Evolutionary conservation across 2,329 filamentous ascomycete genomes (phyloP).

Genomic region (Ophiostoma quercus): DNA sequence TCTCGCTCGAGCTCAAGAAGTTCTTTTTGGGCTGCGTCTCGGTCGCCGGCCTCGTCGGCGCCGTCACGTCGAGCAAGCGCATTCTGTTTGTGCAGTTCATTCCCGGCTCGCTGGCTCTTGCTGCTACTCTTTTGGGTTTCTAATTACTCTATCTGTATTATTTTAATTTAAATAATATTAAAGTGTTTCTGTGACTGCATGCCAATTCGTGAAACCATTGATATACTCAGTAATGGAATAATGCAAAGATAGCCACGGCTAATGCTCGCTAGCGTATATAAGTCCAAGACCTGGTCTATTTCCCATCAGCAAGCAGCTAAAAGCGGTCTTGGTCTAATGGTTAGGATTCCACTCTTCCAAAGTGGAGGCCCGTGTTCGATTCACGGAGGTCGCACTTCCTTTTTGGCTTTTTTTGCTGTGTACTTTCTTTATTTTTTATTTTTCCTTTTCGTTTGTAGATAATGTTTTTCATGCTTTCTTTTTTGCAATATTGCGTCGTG

Average conservation of each 20-base stretch:
- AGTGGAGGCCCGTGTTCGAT: conserved; percentile 25
- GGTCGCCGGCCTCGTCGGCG: conserved; percentile 45
- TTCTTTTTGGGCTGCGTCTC: conserved; percentile 46
- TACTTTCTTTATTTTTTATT: neutral
- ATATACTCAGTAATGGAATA: too few relatives aligned
- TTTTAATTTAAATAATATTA: too few relatives aligned
- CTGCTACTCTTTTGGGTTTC: conserved; percentile 29
- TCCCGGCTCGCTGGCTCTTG: conserved; percentile 34
- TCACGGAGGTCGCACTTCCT: conserved; percentile 24
- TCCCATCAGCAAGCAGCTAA: neutral
- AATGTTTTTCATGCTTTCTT: too few relatives aligned
- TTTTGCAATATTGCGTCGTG: too few relatives aligned
- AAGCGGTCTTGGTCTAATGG: conserved; percentile 24
- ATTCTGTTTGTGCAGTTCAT: conserved; percentile 44
- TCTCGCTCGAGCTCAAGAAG: conserved; percentile 42
- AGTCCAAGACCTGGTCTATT: neutral
- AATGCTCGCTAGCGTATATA: neutral
- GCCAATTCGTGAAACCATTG: too few relatives aligned
- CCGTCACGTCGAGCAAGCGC: conserved; percentile 37
- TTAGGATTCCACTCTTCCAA: conserved; percentile 26
- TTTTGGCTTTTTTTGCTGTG: conserved; percentile 10
- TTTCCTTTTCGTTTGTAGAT: neutral
- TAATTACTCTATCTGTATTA: neutral
- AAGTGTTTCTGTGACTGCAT: too few relatives aligned
- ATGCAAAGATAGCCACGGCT: neutral